Evolutionary conservation across 2,329 filamentous ascomycete species (phyloP), one percentile per base, ranked within the genome.

Genomic region (Neoscytalidium dimidiatum): DNA sequence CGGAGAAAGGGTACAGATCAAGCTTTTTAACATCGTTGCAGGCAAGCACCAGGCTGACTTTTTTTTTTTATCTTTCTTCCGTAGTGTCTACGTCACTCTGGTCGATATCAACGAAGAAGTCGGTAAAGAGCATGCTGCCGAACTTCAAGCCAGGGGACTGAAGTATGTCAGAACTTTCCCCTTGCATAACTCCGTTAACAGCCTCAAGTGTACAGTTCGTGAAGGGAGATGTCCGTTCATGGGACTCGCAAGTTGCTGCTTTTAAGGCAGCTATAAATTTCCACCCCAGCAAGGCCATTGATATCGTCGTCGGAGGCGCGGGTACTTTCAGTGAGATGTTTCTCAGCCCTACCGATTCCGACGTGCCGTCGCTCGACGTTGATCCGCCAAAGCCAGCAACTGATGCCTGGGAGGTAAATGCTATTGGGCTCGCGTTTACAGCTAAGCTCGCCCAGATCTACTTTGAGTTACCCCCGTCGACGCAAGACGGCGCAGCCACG

Each of bases 261-360:
- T 78, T 77, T 68, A 71, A 75, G 44, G 68, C 66, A 3, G 73
- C 75, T 1, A 67, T 76, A 14, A 11, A 41, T 1, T 73, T 71
- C 23, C 72, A 72, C 3, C 66, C 68, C 0, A 69, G 66, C 7
- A 60, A 65, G n/a, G 71, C 63, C 11, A 53, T 78, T 28, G 75
- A 78, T 44, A 53, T 76, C 17, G 72, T 75, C 2, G 68, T 77
- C 3, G 69, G 74, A 4, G 70, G 68, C 19, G 75, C 76, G 2
- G 76, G 75, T 28, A 67, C 74, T 7, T 65, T 71, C 41, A 67
- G 67, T 1, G 67, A 73, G 31, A 72, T 69, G 14, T 62, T 74
- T 14, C 65, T 74, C 63, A 66, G 70, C 19, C 72, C 72, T 67
- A 66, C 67, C n/a, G 65, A 69, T 23, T 31, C 52, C 1, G 53